Evolutionary conservation across 148 eudicot genomes (phyloP).

Genomic region (Oxyria digyna): DNA sequence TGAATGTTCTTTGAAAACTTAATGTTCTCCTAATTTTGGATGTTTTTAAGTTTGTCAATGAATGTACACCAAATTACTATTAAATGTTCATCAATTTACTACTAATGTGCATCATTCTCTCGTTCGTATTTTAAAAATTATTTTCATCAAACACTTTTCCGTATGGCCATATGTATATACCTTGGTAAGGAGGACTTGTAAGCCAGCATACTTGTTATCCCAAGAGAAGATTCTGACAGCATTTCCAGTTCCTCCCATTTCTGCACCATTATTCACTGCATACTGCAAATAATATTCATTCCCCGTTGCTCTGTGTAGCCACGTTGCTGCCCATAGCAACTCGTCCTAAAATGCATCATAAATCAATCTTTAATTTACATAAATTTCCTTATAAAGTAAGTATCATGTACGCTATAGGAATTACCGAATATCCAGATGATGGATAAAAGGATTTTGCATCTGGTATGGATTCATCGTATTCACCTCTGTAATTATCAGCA

Average conservation of each 20-base stretch:
- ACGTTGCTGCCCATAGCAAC: conserved; percentile 67
- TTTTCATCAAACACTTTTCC: no score
- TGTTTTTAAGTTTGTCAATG: no score
- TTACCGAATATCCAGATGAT: conserved; percentile 33
- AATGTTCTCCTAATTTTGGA: no score
- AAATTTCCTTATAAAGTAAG: no score
- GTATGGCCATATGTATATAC: no score
- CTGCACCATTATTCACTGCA: conserved; percentile 33
- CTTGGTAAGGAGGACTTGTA: conserved; percentile 57
- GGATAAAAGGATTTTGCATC: conserved; percentile 25
- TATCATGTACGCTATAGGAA: conserved; percentile 8
- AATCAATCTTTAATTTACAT: background rate
- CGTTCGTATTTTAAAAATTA: no score
- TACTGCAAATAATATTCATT: conserved; percentile 38
- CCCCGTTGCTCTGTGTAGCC: conserved; percentile 53
- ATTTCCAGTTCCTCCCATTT: conserved; percentile 46
- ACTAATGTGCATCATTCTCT: no score
- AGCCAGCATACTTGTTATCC: conserved; percentile 75
- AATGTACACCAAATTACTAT: no score
- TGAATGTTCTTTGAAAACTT: no score
- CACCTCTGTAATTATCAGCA: conserved; percentile 30
- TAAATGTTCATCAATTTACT: no score
- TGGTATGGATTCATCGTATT: conserved; percentile 24
- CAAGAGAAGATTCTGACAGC: conserved; percentile 50
- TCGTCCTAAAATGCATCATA: conserved; percentile 30